Percentiles rank a stretch among this genome's conserved stretches.
phyloP scores from a whole-genome alignment of 129 eudicot species.

The Dittrichia graveolens region DNA sequence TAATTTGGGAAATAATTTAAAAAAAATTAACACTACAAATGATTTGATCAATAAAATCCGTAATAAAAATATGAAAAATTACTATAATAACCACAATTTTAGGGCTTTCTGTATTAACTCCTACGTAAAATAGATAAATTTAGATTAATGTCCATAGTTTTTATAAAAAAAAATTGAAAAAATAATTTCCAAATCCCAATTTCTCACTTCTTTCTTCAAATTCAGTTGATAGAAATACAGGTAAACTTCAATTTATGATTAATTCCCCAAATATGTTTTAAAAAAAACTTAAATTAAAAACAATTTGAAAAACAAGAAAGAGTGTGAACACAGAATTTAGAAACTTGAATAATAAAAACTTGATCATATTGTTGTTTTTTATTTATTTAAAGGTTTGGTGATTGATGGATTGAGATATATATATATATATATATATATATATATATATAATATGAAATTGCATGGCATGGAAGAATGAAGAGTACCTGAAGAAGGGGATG shows the following conservation, averaged over 20 bases:
- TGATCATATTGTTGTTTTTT: too few relatives aligned
- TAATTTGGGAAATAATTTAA: not conserved
- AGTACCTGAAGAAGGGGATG: conserved; percentile 86
- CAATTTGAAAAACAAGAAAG: not conserved
- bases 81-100: not conserved
- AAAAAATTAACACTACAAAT: not conserved
- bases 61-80: not conserved
- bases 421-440: not conserved
- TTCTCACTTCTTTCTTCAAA: not conserved
- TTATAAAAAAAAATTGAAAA: too few relatives aligned
- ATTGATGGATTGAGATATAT: not conserved
- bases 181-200: not conserved
- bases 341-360: not conserved
- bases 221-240: not conserved
- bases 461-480: conserved; percentile 10
- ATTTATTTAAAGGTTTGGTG: not conserved
- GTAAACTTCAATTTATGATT: not conserved
- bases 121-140: too few relatives aligned
- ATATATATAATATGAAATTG: not conserved
- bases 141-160: not conserved
- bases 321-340: not conserved
- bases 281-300: not conserved
- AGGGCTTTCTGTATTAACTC: too few relatives aligned
- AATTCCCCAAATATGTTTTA: not conserved
- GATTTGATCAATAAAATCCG: conserved; percentile 13